A percentile compares a stretch with the other conserved stretches of the same genome.
These are phyloP conservation scores for Verticillium nubilum DNA, from an alignment of 2,329 filamentous ascomycete species.

Conservation along the genomic window DNA sequence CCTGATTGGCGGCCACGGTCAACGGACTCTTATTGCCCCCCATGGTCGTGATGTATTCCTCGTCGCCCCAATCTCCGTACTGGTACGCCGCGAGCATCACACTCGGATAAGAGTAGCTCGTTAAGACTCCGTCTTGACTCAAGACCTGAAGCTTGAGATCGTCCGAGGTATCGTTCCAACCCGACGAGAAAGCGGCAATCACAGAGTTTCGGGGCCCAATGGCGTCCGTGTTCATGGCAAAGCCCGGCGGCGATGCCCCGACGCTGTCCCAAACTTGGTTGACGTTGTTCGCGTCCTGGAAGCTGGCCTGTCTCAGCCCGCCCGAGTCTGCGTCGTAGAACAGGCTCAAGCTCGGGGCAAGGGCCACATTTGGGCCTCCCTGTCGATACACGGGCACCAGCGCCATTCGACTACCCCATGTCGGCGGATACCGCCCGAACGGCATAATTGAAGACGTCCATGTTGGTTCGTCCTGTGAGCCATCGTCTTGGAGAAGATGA, in stretches of 20 bases:
- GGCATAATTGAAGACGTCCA: constrained; percentile 5
- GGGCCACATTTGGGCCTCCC: no score
- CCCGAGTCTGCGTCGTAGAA: constrained; percentile 5
- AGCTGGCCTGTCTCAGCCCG: constrained; percentile 1
- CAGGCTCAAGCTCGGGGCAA: constrained; percentile 4
- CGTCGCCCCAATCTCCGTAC: constrained; percentile 4
- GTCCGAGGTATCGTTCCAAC: constrained; percentile 4
- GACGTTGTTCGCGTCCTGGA: constrained; percentile 3
- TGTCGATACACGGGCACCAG: constrained; percentile 5
- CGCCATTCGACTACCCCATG: constrained; percentile 3
- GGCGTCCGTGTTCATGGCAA: not conserved
- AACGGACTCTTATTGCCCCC: constrained; percentile 4
- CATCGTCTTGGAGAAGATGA: constrained; percentile 3
- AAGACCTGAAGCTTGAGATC: constrained; percentile 8
- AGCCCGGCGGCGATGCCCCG: no score
- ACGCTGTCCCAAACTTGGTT: constrained; percentile 1
- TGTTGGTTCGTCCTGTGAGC: not conserved
- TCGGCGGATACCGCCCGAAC: constrained; percentile 5
- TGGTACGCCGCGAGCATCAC: constrained; percentile 2
- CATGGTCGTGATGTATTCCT: constrained; percentile 4
- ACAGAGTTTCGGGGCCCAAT: no score
- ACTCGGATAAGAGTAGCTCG: not conserved
- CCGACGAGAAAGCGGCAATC: constrained; percentile 7
- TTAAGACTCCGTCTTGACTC: not conserved
- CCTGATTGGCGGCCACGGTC: constrained; percentile 7